Evolutionary conservation across 345 rosid species (phyloP).

Genomic region (Salix dunnii): DNA sequence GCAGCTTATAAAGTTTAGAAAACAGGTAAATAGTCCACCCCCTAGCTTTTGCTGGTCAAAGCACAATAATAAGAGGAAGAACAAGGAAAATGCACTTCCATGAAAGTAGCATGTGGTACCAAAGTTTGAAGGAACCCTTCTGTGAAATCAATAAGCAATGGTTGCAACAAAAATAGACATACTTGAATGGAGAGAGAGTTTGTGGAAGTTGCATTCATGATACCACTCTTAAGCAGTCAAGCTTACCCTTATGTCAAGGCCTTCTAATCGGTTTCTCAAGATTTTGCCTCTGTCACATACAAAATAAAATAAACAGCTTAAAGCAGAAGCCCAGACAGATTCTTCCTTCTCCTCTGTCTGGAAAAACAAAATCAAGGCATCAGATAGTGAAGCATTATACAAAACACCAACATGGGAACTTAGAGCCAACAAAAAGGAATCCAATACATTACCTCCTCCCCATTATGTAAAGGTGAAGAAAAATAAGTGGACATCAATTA

Average conservation of each 20-base stretch:
- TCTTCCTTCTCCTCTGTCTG: conserved; percentile 89
- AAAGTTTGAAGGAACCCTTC: not conserved
- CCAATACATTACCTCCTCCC: not conserved
- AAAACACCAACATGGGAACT: conserved; percentile 4
- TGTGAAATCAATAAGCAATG: not conserved
- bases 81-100: not conserved
- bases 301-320: conserved; percentile 94
- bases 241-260: conserved; percentile 96
- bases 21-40: not conserved
- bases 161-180: not conserved
- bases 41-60: not conserved
- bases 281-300: conserved; percentile 89
- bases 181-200: not conserved
- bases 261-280: conserved; percentile 66
- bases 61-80: not conserved
- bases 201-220: not conserved
- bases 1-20: not conserved
- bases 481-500: conserved; percentile 2
- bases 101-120: not conserved
- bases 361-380: conserved; percentile 5
- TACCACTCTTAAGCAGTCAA: not conserved
- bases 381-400: not conserved
- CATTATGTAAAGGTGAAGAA: conserved; percentile 12
- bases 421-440: not conserved
- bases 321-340: conserved; percentile 93